Evolutionary conservation across 257 asterid species (phyloP).

Genomic region (Solanum boliviense): DNA sequence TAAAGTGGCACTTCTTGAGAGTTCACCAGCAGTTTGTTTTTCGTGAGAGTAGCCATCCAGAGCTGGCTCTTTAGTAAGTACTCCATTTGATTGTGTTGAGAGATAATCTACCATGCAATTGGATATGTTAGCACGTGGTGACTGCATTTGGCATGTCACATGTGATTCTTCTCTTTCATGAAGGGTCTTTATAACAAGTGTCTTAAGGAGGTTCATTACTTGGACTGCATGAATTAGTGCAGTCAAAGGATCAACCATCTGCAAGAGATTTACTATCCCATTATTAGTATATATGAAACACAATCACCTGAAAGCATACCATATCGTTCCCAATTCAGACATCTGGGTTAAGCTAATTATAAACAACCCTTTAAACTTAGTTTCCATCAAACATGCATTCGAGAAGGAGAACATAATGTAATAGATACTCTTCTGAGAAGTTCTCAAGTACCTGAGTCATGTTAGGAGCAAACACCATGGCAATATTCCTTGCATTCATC

Average conservation of each 20-base stretch:
- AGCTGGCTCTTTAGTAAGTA: constrained; percentile 1
- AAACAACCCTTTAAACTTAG: background rate
- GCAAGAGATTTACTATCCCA: constrained; percentile 2
- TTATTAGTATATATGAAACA: background rate
- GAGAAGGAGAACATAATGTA: background rate
- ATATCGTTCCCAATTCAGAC: background rate
- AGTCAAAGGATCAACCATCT: constrained; percentile 87
- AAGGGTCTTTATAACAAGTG: constrained; percentile 44
- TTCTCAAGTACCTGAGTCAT: constrained; percentile 58
- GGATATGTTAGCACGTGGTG: constrained; percentile 14
- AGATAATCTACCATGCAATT: background rate
- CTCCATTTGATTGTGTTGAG: constrained; percentile 3
- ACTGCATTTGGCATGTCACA: background rate
- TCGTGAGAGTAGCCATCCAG: background rate
- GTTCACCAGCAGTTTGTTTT: constrained; percentile 2
- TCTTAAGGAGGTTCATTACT: constrained; percentile 80
- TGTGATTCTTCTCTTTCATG: constrained; percentile 33
- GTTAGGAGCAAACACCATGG: constrained; percentile 92
- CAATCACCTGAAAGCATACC: background rate
- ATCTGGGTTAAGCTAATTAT: background rate
- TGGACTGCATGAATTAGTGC: constrained; percentile 91
- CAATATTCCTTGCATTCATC: constrained; percentile 81
- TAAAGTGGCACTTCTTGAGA: constrained; percentile 12
- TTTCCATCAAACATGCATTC: background rate
- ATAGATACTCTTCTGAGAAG: background rate